Base-by-base conservation (phyloP, 139 green algal genomes). In the Chlorokybus atmophyticus region DNA sequence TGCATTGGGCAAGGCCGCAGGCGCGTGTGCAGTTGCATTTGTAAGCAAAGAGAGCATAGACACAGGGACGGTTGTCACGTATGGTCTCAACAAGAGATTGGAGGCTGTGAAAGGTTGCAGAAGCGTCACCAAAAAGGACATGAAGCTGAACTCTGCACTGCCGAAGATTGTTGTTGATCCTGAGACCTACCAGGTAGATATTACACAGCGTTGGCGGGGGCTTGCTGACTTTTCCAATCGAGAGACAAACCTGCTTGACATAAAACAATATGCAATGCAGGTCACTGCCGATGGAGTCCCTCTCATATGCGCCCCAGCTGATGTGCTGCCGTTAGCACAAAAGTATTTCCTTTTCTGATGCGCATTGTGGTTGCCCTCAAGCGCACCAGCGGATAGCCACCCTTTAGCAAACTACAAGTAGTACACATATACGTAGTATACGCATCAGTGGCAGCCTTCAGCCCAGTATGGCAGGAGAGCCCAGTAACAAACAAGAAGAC, bases 121-220 rank as follows among this genome's bases (percentile, higher is more conserved):
- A 5, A 40, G 30, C 4, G 17, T 78, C 6, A 55, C n/a, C 32
- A 78, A 78, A 52, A 58, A 71, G 40, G 65, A 78, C 50, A 78
- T 78, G 71, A 59, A 55, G 32, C 39, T 69, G 21, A 78, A 78
- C 62, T 31, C 40, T 8, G 59, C 54, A 7, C 29, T 40, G 8
- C 71, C 71, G 10, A 58, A 59, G 44, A 68, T 78, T 25, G 31
- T 49, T 32, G 71, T 78, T 8, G 71, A 78, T 48, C 71, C 71
- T 17, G 71, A 78, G 49, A 78, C 71, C n/a, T 78, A 75, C 65
- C 8, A 60, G 40, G 71, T 78, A 17, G n/a, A n/a, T n/a, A n/a
- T n/a, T n/a, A n/a, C n/a, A n/a, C n/a, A n/a, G n/a, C n/a, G n/a
- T n/a, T n/a, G n/a, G n/a, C n/a, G n/a, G n/a, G n/a, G n/a, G n/a